Conservation (phyloP, 768 basidiomycete species). For the Dentipellis sp. region DNA sequence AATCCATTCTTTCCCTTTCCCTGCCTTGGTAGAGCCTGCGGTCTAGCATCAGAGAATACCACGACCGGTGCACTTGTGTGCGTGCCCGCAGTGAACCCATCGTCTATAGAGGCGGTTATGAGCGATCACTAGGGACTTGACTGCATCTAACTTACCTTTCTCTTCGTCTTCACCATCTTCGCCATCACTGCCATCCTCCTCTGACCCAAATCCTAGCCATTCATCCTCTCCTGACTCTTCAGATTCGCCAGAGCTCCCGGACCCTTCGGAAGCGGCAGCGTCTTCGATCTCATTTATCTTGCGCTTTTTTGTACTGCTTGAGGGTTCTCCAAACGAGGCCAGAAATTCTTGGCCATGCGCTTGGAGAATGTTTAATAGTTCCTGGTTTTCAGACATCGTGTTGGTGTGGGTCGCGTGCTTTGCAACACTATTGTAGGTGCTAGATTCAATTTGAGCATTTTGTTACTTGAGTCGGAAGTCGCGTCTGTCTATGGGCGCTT, state of each 20-base stretch:
- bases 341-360: conserved; percentile 40
- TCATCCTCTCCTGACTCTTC: conserved; percentile 8
- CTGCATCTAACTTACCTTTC: not conserved
- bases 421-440: no score
- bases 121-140: not conserved
- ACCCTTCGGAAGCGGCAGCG: not conserved
- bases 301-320: conserved; percentile 15
- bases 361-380: conserved; percentile 32
- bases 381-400: conserved; percentile 8
- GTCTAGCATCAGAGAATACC: conserved; percentile 39
- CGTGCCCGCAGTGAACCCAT: conserved; percentile 31
- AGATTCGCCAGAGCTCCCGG: conserved; percentile 2
- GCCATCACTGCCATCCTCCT: conserved; percentile 21
- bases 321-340: conserved; percentile 26
- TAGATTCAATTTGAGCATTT: no score
- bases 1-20: conserved; percentile 36
- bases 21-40: conserved; percentile 19
- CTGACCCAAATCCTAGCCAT: conserved; percentile 5
- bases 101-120: conserved; percentile 22
- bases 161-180: not conserved
- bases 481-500: not conserved
- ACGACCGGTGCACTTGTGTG: conserved; percentile 31
- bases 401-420: no score
- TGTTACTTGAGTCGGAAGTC: not conserved
- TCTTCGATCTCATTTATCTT: conserved; percentile 1